Evolutionary conservation across 805 yeast species (phyloP), one percentile per base, ranked within the genome.

Genomic region (Barnettozyma siamensis): DNA sequence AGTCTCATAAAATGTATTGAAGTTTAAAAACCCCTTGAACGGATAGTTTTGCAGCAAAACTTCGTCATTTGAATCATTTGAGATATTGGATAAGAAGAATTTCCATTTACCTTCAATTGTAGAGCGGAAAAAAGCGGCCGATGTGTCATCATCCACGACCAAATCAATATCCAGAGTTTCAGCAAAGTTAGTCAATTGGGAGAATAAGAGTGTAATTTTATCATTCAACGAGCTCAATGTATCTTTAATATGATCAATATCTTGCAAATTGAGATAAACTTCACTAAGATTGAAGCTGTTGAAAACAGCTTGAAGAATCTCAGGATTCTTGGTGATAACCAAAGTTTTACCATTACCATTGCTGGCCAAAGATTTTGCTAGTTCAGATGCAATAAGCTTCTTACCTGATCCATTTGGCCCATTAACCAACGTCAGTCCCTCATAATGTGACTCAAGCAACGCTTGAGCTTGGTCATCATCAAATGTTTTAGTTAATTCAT

Each of bases 371-470:
- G 47, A 35, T n/a, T 48, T 37, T 2, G 64, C 40, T 6, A 61
- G 45, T 18, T 55, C 48, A 0, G 61, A 43, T 2, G 58, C 46
- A 4, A 62, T 40, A 5, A 50, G 56, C 2, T 69, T 62, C 42
- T 71, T 70, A 0, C 82, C 83, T 0, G 81, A 69, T 2, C 80
- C 80, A 1, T 79, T 75, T 2, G 76, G 73, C 0, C 80, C 80
- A 37, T 65, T 69, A 7, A 77, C 60, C 15, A 75, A 58, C 0
- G 60, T 55, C 2, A 77, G 50, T 2, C 77, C 76, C 3, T 71
- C 64, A 9, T 33, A 37, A 0, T 55, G 39, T 0, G 61, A 59
- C 9, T 53, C 35, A 12, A 57, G 35, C 8, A 65, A 40, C 1
- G 41, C 39, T 31, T 21, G 63, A 54, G 6, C 39, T 38, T 20